Evolutionary conservation across 192 early-diverging fungal species (phyloP).

Genomic region (Dissophora globulifera): DNA sequence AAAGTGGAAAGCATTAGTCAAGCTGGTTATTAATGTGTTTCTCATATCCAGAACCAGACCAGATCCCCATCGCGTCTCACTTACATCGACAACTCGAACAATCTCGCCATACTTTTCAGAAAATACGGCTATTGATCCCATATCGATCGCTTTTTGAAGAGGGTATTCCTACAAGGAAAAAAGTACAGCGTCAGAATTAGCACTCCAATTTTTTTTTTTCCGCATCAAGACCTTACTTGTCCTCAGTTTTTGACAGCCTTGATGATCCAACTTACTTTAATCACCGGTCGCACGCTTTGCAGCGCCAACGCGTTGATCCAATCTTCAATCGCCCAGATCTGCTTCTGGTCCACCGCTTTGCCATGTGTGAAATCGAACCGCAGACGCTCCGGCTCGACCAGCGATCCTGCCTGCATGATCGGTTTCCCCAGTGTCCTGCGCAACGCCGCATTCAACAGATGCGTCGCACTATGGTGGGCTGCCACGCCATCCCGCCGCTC

Average conservation of each 20-base stretch:
- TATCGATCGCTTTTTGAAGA: conserved; percentile 58
- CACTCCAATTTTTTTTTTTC: too few species aligned
- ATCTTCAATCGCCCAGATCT: conserved; percentile 59
- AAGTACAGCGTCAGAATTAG: too few species aligned
- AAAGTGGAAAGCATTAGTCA: background rate
- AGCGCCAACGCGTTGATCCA: conserved; percentile 61
- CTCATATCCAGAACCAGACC: too few species aligned
- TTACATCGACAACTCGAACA: conserved; percentile 68
- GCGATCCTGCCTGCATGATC: conserved; percentile 66
- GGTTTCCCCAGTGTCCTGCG: conserved; percentile 55
- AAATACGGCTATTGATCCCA: conserved; percentile 63
- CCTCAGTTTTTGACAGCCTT: too few species aligned
- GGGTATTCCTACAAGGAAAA: conserved; percentile 39
- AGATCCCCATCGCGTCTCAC: too few species aligned
- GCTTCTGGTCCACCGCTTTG: conserved; percentile 54
- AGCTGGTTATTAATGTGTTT: too few species aligned
- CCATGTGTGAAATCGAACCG: conserved; percentile 70
- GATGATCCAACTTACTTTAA: conserved; percentile 43
- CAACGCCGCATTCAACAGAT: conserved; percentile 66
- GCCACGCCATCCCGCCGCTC: conserved; percentile 56
- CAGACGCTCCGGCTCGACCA: conserved; percentile 60
- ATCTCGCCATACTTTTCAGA: conserved; percentile 66
- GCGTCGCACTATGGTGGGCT: conserved; percentile 69
- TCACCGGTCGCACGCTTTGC: conserved; percentile 43
- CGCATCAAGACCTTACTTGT: too few species aligned